Evolutionary conservation across 495 filamentous ascomycete genomes (phyloP).

Genomic region (Penicillium pulvis): DNA sequence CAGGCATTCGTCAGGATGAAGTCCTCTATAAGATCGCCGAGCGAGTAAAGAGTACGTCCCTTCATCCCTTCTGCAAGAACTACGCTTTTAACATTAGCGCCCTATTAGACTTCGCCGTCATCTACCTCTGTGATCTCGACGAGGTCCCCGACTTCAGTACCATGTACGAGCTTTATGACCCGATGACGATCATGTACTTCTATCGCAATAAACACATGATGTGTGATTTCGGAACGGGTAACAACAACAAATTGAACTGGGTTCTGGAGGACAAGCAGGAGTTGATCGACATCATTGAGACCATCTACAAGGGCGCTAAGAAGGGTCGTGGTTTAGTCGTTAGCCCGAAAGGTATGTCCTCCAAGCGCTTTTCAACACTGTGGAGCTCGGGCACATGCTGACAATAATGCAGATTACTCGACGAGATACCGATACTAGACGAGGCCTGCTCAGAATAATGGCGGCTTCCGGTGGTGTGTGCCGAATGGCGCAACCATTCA

Average conservation of each 20-base stretch:
- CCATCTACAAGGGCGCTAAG: slow-evolving; percentile 95
- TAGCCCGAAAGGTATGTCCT: slow-evolving; percentile 73
- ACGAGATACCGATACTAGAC: slow-evolving; percentile 79
- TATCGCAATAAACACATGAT: slow-evolving; percentile 99
- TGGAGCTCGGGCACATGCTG: slow-evolving; percentile 8
- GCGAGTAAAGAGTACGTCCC: slow-evolving; percentile 44
- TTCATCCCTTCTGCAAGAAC: neutral
- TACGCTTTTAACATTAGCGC: neutral
- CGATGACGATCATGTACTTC: slow-evolving; percentile 84
- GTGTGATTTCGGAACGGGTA: slow-evolving; percentile 96
- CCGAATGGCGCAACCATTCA: slow-evolving; percentile 13
- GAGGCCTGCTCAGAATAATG: neutral
- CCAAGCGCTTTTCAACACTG: neutral
- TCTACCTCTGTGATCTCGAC: slow-evolving; percentile 97
- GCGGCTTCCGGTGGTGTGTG: slow-evolving; percentile 2
- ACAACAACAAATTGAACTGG: slow-evolving; percentile 98
- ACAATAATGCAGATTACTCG: slow-evolving; percentile 64
- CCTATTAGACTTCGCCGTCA: slow-evolving; percentile 62
- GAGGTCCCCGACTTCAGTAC: slow-evolving; percentile 96
- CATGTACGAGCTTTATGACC: slow-evolving; percentile 83
- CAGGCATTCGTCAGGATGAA: slow-evolving; percentile 89
- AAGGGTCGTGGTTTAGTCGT: slow-evolving; percentile 96
- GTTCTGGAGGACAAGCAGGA: slow-evolving; percentile 98
- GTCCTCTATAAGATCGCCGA: slow-evolving; percentile 75
- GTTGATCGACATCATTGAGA: slow-evolving; percentile 97